Base-by-base conservation (phyloP, 1,284 basidiomycete genomes). In the Boletellus sp. region DNA sequence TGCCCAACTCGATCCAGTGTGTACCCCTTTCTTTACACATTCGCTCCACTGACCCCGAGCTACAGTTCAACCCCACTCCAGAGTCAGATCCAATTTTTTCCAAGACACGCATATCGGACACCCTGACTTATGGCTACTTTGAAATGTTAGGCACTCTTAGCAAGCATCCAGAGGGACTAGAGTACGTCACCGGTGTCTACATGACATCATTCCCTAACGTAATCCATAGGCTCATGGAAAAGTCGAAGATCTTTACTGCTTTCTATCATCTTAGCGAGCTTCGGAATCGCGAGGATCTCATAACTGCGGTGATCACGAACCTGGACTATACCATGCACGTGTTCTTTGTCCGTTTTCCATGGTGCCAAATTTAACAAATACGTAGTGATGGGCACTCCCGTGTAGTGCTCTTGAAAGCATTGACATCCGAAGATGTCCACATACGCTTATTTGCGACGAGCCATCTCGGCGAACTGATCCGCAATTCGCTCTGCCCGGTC, bases 191-290 rank as follows among this genome's bases (percentile, higher is more conserved):
- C 18, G 30, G 46, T 19, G n/a, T 30, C 45, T 45, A n/a, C 47
- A 48, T 28, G 32, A n/a, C 21, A 16, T 12, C 48, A 2, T 48
- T 51, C 28, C n/a, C 19, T 47, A 4, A 65, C 35, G 22, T 33
- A 44, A 50, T 28, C 8, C 16, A 8, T 60, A 95, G 93, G 43
- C 72, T 99, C 18, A 73, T 99, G 67, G 93, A 96, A 68, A 90
- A 91, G 62, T 89, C 90, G 71, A 92, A 91, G 63, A 81, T 97
- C 37, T 99, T 97, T 68, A 97, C 95, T 0, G 88, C 91, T 0
- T 91, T 99, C 65, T 97, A 99, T 63, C 92, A 94, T 62, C 73
- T 99, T 28, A 93, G 89, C 66, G 95, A 98, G 65, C 76, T 97
- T 45, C 79, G 88, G 32, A 90, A 89, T 66, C 79, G 97, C 35